These are phyloP conservation scores for Neonectria faginata DNA, from an alignment of 2,329 filamentous ascomycete genomes.

Conservation along the genomic window DNA sequence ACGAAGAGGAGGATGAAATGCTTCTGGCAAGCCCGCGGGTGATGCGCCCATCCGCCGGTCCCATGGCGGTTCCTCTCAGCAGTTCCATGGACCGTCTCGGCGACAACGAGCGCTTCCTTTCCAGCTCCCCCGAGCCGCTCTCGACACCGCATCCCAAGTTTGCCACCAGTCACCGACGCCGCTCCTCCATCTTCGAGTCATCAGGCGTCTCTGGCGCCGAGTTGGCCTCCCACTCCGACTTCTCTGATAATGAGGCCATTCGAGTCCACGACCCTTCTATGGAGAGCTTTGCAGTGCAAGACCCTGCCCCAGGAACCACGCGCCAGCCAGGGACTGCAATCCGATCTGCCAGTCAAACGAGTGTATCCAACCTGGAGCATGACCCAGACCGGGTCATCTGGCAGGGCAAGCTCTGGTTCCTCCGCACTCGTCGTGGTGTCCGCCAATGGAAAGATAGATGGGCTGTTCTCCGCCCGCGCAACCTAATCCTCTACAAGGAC, in stretches of 20 bases:
- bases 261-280: conserved; percentile 63
- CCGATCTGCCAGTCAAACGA: conserved; percentile 73
- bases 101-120: conserved; percentile 59
- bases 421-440: conserved; percentile 85
- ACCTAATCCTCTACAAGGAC: conserved; percentile 92
- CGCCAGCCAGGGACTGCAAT: conserved; percentile 51
- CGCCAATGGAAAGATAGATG: conserved; percentile 95
- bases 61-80: conserved; percentile 35
- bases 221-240: conserved; percentile 85
- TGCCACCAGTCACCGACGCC: conserved; percentile 56
- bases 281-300: conserved; percentile 60
- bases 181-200: conserved; percentile 74
- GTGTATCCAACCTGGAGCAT: conserved; percentile 63
- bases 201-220: conserved; percentile 73
- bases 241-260: conserved; percentile 76
- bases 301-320: conserved; percentile 38
- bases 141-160: conserved; percentile 51
- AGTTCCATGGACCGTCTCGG: conserved; percentile 37
- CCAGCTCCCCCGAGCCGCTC: conserved; percentile 72
- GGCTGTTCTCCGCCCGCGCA: conserved; percentile 88
- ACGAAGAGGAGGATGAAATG: conserved; percentile 89
- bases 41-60: conserved; percentile 57
- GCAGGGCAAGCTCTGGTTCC: conserved; percentile 88
- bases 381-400: conserved; percentile 92
- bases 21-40: conserved; percentile 75